Conservation (phyloP, 768 basidiomycete genomes). For the Tylopilus rubrobrunneus region DNA sequence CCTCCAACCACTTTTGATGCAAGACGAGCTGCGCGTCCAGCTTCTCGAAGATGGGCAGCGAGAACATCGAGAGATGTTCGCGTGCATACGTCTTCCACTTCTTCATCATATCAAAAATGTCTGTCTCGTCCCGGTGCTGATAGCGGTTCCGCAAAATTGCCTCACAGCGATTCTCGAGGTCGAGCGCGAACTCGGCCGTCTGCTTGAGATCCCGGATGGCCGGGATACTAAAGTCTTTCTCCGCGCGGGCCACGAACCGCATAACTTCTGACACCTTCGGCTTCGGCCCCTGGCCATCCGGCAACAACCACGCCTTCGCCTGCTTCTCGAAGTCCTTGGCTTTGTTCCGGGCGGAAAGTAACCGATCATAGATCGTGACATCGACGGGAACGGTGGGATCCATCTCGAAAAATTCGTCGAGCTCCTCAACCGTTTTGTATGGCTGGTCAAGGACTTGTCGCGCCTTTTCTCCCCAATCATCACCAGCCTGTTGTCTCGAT, state of each 20-base stretch:
- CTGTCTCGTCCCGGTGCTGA: conserved; percentile 49
- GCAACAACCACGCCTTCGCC: conserved; percentile 64
- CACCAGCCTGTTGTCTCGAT: conserved; percentile 61
- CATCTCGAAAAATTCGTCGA: conserved; percentile 67
- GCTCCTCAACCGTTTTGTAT: conserved; percentile 69
- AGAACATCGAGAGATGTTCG: conserved; percentile 69
- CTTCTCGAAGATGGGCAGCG: conserved; percentile 67
- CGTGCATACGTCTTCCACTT: conserved; percentile 73
- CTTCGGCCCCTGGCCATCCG: conserved; percentile 49
- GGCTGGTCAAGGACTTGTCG: conserved; percentile 62
- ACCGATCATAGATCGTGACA: conserved; percentile 56
- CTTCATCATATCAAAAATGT: conserved; percentile 68
- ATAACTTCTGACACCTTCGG: conserved; percentile 69
- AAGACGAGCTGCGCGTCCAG: conserved; percentile 61
- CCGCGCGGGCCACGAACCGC: conserved; percentile 63
- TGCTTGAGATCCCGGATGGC: conserved; percentile 63
- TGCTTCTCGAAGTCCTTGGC: conserved; percentile 80
- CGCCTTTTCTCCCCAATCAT: conserved; percentile 75
- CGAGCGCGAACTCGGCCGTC: conserved; percentile 71
- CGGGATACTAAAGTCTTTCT: conserved; percentile 73
- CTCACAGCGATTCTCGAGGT: conserved; percentile 74
- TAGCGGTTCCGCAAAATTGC: conserved; percentile 65
- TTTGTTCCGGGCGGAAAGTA: conserved; percentile 61
- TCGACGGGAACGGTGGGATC: conserved; percentile 70
- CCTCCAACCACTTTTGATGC: conserved; percentile 70